Base-by-base conservation (phyloP, 2,329 filamentous ascomycete genomes). In the Ploettnerulaceae sp. region DNA sequence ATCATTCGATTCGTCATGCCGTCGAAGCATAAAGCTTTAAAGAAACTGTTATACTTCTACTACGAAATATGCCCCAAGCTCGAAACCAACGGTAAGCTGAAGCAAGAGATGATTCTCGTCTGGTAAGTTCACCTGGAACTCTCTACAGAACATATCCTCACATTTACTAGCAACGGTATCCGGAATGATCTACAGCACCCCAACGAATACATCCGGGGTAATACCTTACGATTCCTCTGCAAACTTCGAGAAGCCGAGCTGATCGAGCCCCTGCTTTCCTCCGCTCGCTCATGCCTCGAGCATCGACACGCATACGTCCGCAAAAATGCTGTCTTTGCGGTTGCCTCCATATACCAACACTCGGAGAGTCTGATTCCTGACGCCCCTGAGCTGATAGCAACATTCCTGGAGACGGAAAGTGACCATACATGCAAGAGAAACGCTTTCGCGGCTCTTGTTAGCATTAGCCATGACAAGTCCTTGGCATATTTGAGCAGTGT, bases 1-100 rank as follows among this genome's bases (percentile, higher is more conserved):
- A 98, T 98, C 64, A 98, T 98, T 68, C 89, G 93, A 67, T 98
- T 98, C 67, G 90, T 98, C 61, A 98, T 98, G 93, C 93, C 93
- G 11, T 95, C 89, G 54, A 96, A 94, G 74, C 89, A 86, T 69
- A 98, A 98, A 73, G 75, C 85, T 32, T 75, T 98, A 62, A 98
- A 98, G 80, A 98, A 98, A 75, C 78, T 98, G 52, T 79, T 98
- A 46, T 98, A 98, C 72, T 93, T 98, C 69, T 98, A 98, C 74
- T 96, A 97, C 67, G 93, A 98, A 71, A 93, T 97, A 66, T 97
- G 93, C 68, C 93, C 91, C 31, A 98, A 98, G 73, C 82, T 89
- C 48, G 93, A 98, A 69, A 76, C 83, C 44, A 83, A 76, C 64
- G 93, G 93, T 63, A 98, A 97, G 77, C 74, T 98, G 56, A 96